Evolutionary conservation across 371 early-diverging fungal species (phyloP), one percentile per base, ranked within the genome.

Genomic region (Circinella minor): DNA sequence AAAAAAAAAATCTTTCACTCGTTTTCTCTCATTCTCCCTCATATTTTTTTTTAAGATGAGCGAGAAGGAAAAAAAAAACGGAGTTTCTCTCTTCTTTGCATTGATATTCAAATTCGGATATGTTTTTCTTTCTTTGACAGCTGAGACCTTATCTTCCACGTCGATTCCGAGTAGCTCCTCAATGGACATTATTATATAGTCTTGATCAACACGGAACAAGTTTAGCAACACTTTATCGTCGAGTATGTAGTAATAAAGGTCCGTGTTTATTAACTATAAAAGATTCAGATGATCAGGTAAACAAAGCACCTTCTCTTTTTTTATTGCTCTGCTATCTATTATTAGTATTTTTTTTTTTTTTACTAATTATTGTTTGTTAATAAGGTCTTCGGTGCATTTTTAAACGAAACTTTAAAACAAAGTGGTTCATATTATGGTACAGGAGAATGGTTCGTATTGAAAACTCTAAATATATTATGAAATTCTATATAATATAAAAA

Each of bases 181-280:
- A 78, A 54, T 95, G 95, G 95, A 84, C 84, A 4, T 82, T 98
- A 14, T 69, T 94, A 5, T 98, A 98, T 78, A 93, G 93, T 63
- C 82, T 96, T 38, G 95, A 96, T 68, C 94, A 96, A 71, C 96
- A 98, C 77, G 98, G 98, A 0, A 91, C 94, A 46, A 93, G 93
- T 74, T 77, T 97, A 68, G 76, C 88, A 59, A 96, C 96, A 2
- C 82, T 98, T 68, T 94, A 91, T 73, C 76, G 85, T 36, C 78
- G 80, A 5, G 86, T 86, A 61, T 83, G 83, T 64, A 76, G 63
- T 4, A 71, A 76, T 70, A 89, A 89, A 69, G 93, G 92, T 0
- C 92, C 94, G 7, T 84, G 89, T 71, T 67, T 94, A 13, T 73
- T 94, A 63, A 88, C 88, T 13, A 86, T 94, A 63, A 92, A 91